These are phyloP conservation scores for Trichoderma oligosporum DNA, from an alignment of 2,329 filamentous ascomycete species.

Conservation along the genomic window DNA sequence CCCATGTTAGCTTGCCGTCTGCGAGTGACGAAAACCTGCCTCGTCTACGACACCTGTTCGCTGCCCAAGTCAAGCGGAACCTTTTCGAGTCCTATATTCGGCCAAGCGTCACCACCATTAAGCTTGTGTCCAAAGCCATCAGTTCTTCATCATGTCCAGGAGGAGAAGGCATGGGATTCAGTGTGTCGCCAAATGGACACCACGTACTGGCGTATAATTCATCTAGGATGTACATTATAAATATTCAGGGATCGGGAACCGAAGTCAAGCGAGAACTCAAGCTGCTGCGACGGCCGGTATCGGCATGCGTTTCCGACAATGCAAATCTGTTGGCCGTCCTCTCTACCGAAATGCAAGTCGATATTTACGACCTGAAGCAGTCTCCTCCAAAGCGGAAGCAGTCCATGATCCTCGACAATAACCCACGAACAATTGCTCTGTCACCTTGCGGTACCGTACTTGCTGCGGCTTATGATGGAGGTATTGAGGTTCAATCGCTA, in stretches of 20 bases:
- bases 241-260: slow-evolving; percentile 58
- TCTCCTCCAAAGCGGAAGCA: slow-evolving; percentile 66
- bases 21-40: slow-evolving; percentile 51
- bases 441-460: slow-evolving; percentile 79
- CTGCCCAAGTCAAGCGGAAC: slow-evolving; percentile 68
- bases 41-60: slow-evolving; percentile 61
- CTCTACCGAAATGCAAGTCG: slow-evolving; percentile 77
- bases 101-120: slow-evolving; percentile 67
- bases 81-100: slow-evolving; percentile 73
- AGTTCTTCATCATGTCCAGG: slow-evolving; percentile 80
- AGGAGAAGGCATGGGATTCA: slow-evolving; percentile 82
- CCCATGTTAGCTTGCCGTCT: slow-evolving; percentile 41
- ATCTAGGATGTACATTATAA: slow-evolving; percentile 75
- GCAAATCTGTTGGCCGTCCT: slow-evolving; percentile 73
- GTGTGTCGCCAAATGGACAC: slow-evolving; percentile 70
- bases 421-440: slow-evolving; percentile 72
- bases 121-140: slow-evolving; percentile 76
- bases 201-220: slow-evolving; percentile 79
- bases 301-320: slow-evolving; percentile 75
- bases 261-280: slow-evolving; percentile 73
- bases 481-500: slow-evolving; percentile 82
- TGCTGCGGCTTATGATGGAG: slow-evolving; percentile 79
- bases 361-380: slow-evolving; percentile 70
- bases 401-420: slow-evolving; percentile 73
- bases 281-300: slow-evolving; percentile 69